phyloP scores from a whole-genome alignment of 2,329 filamentous ascomycete species.

The Ophiostoma himal-ulmi region DNA sequence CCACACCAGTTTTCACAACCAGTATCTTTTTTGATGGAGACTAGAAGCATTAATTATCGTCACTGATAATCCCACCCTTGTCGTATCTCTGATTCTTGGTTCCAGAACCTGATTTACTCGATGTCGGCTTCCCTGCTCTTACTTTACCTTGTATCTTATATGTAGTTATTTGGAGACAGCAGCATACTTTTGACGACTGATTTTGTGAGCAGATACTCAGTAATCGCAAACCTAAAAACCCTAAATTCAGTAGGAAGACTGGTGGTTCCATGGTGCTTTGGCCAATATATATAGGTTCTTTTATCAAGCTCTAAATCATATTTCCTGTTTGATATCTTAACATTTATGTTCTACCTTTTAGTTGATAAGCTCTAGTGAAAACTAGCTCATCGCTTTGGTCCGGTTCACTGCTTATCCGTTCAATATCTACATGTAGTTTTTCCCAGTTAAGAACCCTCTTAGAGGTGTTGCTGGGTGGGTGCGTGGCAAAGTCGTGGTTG shows the following conservation, averaged over 20 bases:
- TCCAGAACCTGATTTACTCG: not conserved
- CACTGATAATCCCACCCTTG: not conserved
- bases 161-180: too few relatives aligned
- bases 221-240: not conserved
- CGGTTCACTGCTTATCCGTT: not conserved
- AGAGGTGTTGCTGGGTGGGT: conserved; percentile 7
- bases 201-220: not conserved
- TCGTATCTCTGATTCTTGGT: not conserved
- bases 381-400: not conserved
- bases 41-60: not conserved
- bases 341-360: not conserved
- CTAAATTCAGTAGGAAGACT: not conserved
- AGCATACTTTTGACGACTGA: not conserved
- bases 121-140: not conserved
- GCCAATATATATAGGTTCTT: not conserved
- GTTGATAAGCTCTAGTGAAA: not conserved
- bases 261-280: not conserved
- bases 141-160: too few relatives aligned
- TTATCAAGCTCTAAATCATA: not conserved
- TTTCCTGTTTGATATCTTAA: too few relatives aligned
- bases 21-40: not conserved
- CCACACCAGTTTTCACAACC: too few relatives aligned
- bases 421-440: not conserved
- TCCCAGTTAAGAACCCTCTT: not conserved
- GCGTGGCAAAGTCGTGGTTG: conserved; percentile 17